Conservation (phyloP, 768 basidiomycete species). For the Phanerochaete sordida region DNA sequence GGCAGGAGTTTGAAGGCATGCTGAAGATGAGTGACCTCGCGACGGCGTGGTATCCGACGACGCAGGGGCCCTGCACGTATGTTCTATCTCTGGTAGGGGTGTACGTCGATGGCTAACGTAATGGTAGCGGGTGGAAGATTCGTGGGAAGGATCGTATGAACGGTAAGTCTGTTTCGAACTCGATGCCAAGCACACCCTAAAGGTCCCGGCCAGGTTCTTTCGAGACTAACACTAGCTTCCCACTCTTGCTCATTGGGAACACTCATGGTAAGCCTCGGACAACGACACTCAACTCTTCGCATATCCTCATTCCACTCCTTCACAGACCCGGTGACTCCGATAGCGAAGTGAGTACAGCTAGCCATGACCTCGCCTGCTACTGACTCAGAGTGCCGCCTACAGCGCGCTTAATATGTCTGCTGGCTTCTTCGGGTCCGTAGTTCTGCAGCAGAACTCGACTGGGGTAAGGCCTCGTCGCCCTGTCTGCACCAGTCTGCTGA, state of each 20-base stretch:
- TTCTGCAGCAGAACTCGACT: constrained; percentile 10
- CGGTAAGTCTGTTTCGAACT: neutral
- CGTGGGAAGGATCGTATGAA: neutral
- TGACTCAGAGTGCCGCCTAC: neutral
- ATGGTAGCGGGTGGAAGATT: neutral
- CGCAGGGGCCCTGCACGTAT: neutral
- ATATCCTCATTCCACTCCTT: neutral
- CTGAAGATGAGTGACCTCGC: neutral
- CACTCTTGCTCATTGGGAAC: constrained; percentile 24
- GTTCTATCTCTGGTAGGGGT: neutral
- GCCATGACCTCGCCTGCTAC: neutral
- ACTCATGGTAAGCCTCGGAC: constrained; percentile 4
- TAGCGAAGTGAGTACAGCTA: constrained; percentile 4
- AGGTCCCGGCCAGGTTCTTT: constrained; percentile 3
- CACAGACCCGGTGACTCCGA: constrained; percentile 16
- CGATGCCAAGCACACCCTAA: too few relatives aligned
- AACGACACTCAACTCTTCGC: too few relatives aligned
- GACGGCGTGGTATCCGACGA: neutral
- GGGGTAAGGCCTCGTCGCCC: constrained; percentile 3
- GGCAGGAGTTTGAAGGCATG: neutral
- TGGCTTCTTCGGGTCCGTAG: constrained; percentile 5
- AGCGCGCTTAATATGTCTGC: constrained; percentile 8
- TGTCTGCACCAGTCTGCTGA: neutral
- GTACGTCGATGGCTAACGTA: neutral
- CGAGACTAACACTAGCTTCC: constrained; percentile 21